Base-by-base conservation (phyloP, 2,329 filamentous ascomycete species). In the Nectriaceae sp. region DNA sequence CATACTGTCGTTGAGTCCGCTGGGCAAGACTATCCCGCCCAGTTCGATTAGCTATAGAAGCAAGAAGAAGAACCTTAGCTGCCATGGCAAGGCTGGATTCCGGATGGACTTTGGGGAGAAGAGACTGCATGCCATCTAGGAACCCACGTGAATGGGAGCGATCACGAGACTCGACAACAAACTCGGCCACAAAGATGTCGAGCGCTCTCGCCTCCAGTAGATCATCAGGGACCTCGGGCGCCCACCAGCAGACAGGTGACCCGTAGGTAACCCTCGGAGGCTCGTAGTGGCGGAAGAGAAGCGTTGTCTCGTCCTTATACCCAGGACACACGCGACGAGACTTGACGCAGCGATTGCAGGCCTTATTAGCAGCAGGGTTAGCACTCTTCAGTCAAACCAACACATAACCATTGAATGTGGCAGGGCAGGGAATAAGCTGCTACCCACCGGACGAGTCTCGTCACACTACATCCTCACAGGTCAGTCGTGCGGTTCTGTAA, bases 81-180 rank as follows among this genome's bases (percentile, higher is more conserved):
- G 37, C 37, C 8, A 18, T 6, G 10, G 19, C 37, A 39, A 39
- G 37, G 19, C 37, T 39, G 11, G 37, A 39, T 11, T 39, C 18
- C 21, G 37, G 37, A 18, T n/a, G 8, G 8, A 39, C 20, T 11
- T 18, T 39, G 37, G 37, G 20, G 5, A 39, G n/a, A 11, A 39
- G 37, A 8, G 37, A 21, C n/a, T 39, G 18, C 37, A 39, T 39
- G 8, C 37, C 37, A 21, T 39, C 37, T 6, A 39, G 37, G 21
- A 39, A 39, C 5, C 37, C 37, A 8, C 37, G 37, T 10, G 37
- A 39, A 11, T 39, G 37, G 13, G 4, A 4, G 4, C 37, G 37
- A 21, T 39, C 37, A 8, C 37, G 37, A 10, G 37, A 39, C 37
- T 39, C 37, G 19, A 39, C 18, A 18, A 39, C 37, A 39, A 39